Conservation (phyloP, 164 flowering plant species). For the Saururus chinensis region DNA sequence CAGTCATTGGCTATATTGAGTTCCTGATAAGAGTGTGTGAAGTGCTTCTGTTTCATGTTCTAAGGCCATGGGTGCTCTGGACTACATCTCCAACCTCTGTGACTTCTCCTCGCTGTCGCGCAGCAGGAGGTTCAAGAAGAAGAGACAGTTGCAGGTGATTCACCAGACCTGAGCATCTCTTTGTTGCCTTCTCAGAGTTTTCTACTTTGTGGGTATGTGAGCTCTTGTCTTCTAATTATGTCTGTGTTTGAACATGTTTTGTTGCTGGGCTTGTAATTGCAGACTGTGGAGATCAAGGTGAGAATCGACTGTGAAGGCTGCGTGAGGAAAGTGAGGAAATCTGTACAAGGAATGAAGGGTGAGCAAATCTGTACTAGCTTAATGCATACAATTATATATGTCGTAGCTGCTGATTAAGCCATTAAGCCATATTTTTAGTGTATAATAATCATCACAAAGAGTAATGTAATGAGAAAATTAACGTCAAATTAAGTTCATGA, state of each 20-base stretch:
- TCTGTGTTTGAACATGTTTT: not conserved
- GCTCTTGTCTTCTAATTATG: not conserved
- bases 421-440: too few relatives aligned
- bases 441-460: too few relatives aligned
- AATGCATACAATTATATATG: too few relatives aligned
- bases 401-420: too few relatives aligned
- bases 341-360: constrained; percentile 77
- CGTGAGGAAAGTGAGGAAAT: constrained; percentile 54
- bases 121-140: constrained; percentile 19
- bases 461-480: too few relatives aligned
- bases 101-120: constrained; percentile 17
- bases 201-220: not conserved
- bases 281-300: constrained; percentile 92
- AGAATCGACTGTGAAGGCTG: constrained; percentile 95
- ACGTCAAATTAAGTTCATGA: too few relatives aligned
- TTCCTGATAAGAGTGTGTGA: too few relatives aligned
- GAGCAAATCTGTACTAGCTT: not conserved
- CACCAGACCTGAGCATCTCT: not conserved
- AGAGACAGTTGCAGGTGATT: constrained; percentile 29
- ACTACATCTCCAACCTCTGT: constrained; percentile 18
- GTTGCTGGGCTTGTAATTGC: not conserved
- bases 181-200: not conserved
- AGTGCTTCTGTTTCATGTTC: not conserved
- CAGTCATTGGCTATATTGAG: too few relatives aligned
- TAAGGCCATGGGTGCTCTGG: constrained; percentile 24